phyloP scores from a whole-genome alignment of 495 filamentous ascomycete species.

The Durotheca rogersii region DNA sequence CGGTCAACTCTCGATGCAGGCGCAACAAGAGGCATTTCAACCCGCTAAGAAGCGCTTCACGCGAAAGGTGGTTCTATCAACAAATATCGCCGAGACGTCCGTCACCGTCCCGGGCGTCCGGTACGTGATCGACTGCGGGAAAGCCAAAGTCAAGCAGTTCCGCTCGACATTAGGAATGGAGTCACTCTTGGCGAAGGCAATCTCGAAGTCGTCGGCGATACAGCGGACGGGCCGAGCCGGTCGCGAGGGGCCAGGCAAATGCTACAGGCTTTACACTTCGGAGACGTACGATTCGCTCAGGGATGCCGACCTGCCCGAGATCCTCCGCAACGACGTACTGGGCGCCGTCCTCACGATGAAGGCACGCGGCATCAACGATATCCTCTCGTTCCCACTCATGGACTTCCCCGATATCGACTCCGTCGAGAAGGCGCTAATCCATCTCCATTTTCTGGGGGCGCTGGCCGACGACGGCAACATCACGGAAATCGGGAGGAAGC shows the following conservation, averaged over 20 bases:
- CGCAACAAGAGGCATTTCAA: conserved; percentile 83
- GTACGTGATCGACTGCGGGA: conserved; percentile 89
- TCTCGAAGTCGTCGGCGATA: conserved; percentile 90
- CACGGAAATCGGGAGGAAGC: conserved; percentile 69
- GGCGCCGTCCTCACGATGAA: conserved; percentile 92
- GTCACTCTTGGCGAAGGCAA: conserved; percentile 84
- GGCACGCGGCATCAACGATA: conserved; percentile 80
- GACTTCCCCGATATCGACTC: conserved; percentile 75
- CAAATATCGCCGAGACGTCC: conserved; percentile 98
- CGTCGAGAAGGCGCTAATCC: conserved; percentile 78
- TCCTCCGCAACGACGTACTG: conserved; percentile 83
- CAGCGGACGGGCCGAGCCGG: conserved; percentile 92
- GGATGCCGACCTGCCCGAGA: conserved; percentile 81
- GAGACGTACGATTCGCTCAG: conserved; percentile 68
- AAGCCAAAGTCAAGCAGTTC: conserved; percentile 92
- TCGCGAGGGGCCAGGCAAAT: conserved; percentile 86
- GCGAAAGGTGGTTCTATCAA: conserved; percentile 87
- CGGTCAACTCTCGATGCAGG: conserved; percentile 59
- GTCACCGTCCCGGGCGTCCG: conserved; percentile 93
- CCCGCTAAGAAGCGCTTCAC: conserved; percentile 69
- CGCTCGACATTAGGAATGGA: conserved; percentile 82
- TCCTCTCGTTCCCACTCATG: conserved; percentile 81
- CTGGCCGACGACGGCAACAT: conserved; percentile 71
- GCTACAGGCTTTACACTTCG: conserved; percentile 87
- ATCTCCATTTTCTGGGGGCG: conserved; percentile 75